Base-by-base conservation (phyloP, 495 filamentous ascomycete genomes). In the Cudoniella acicularis region DNA sequence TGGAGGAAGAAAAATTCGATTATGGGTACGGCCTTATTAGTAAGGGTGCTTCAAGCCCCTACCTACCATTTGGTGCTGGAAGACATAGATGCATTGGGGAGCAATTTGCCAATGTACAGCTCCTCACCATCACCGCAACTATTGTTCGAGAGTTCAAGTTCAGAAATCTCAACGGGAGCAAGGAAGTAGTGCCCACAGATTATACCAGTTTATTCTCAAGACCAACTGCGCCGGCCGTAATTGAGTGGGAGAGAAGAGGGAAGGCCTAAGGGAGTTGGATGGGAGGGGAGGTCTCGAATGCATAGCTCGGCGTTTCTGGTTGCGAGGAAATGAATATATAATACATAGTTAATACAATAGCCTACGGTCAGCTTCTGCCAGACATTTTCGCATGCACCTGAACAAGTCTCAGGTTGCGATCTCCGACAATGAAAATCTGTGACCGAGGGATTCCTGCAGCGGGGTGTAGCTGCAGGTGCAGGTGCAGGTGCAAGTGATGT, bases 51-150 rank as follows among this genome's bases (percentile, higher is more conserved):
- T 76, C 75, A 24, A 91, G 87, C 49, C 92, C 94, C 1, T 98
- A 97, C 73, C 79, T 98, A 17, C 94, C 94, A 0, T 98, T 98
- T 68, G 94, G 94, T 1, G 94, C 92, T 0, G 94, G 94, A 3
- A 78, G 94, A 52, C 94, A 98, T 73, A 75, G 94, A 10, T 98
- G 94, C 71, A 97, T 98, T 67, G 94, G 94, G 48, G 94, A 97
- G 75, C 91, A 96, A 67, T 98, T 97, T 69, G 94, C 94, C 55
- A 96, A 95, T 69, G 79, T 96, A 60, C 93, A 98, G 72, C 77
- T 98, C 47, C 83, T 84, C 57, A 90, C 89, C 10, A 96, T 98
- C 64, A 75, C 87, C 49, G 89, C 87, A n/a, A 87, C 83, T 26
- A 76, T 92, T 49, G 87, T 96, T 48, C 78, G 92, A 40, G 64